phyloP scores from a whole-genome alignment of 768 basidiomycete species.

The Paxillus involutus region DNA sequence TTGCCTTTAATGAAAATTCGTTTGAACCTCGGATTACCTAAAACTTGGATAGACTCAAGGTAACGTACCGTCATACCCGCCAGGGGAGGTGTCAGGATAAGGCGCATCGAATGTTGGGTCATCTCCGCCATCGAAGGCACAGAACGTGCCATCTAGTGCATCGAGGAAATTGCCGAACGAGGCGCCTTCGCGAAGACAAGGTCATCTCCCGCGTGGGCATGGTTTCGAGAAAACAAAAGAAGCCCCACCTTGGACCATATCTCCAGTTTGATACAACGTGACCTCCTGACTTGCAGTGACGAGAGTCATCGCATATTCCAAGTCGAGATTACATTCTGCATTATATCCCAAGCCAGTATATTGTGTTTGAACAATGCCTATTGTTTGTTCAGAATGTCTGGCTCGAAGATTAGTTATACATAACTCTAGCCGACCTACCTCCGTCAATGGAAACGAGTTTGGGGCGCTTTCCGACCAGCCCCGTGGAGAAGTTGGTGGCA shows the following conservation, averaged over 20 bases:
- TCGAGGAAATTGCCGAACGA: constrained; percentile 46
- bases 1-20: background rate
- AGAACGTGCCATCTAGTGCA: constrained; percentile 43
- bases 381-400: background rate
- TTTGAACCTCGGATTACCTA: background rate
- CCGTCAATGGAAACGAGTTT: constrained; percentile 22
- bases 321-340: constrained; percentile 57
- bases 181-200: constrained; percentile 30
- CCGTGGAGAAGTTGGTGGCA: constrained; percentile 38
- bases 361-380: constrained; percentile 45
- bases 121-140: constrained; percentile 41
- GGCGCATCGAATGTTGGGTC: constrained; percentile 35
- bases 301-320: constrained; percentile 53
- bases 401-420: background rate
- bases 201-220: background rate
- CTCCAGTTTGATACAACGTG: constrained; percentile 45
- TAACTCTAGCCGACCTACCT: background rate
- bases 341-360: constrained; percentile 42
- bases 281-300: constrained; percentile 38
- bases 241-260: constrained; percentile 37
- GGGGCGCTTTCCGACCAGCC: constrained; percentile 41
- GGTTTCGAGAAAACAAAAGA: background rate
- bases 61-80: constrained; percentile 19
- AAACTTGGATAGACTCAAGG: background rate
- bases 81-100: constrained; percentile 29